Percentiles rank a stretch among this genome's conserved stretches.
Conservation (phyloP, 2,329 filamentous ascomycete genomes). For the Pseudogymnoascus sp. region DNA sequence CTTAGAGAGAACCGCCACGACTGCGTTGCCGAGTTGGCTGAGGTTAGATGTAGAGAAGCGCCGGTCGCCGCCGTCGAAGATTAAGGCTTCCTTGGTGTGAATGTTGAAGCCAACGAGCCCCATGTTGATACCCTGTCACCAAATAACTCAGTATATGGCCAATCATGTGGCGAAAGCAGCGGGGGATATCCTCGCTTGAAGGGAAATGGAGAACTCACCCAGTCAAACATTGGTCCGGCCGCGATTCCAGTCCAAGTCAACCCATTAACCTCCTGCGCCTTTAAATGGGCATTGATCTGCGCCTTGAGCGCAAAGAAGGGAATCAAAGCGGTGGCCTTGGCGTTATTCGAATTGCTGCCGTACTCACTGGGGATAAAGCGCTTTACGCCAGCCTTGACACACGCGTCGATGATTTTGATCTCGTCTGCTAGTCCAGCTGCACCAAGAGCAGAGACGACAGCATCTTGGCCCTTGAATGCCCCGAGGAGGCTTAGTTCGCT, state of each 20-base stretch:
- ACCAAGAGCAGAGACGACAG: conserved; percentile 37
- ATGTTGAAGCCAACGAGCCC: conserved; percentile 28
- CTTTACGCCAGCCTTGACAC: conserved; percentile 46
- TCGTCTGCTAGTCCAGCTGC: conserved; percentile 33
- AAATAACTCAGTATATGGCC: not conserved
- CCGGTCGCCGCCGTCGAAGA: conserved; percentile 26
- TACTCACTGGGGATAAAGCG: conserved; percentile 52
- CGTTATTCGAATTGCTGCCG: conserved; percentile 26
- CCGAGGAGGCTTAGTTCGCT: conserved; percentile 3
- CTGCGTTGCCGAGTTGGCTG: conserved; percentile 25
- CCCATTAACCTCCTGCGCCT: conserved; percentile 17
- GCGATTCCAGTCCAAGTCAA: conserved; percentile 28
- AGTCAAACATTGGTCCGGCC: conserved; percentile 22
- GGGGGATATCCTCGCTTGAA: conserved; percentile 16
- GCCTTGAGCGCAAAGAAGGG: conserved; percentile 28
- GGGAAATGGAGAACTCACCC: conserved; percentile 11
- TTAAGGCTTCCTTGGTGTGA: conserved; percentile 21
- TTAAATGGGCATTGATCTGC: conserved; percentile 26
- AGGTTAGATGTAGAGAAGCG: conserved; percentile 18
- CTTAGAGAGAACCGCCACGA: conserved; percentile 28
- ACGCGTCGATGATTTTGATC: conserved; percentile 45
- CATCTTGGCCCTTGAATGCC: conserved; percentile 28
- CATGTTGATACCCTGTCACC: conserved; percentile 18
- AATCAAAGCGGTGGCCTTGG: conserved; percentile 16
- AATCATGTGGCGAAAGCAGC: conserved; percentile 5